Conservation (phyloP, 2,329 filamentous ascomycete species). For the Pseudocercospora eumusae region DNA sequence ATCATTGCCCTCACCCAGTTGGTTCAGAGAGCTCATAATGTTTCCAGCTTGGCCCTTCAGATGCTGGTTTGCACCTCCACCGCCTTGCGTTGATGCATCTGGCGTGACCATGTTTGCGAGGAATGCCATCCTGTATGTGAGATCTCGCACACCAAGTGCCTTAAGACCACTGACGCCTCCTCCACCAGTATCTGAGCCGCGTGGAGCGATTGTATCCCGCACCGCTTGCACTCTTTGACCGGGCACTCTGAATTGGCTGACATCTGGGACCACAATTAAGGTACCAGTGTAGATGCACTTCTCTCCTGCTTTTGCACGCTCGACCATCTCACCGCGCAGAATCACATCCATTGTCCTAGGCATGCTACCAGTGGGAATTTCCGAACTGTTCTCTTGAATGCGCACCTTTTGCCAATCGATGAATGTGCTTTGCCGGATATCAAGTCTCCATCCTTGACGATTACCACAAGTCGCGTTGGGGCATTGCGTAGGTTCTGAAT, state of each 20-base stretch:
- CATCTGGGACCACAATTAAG: slow-evolving; percentile 93
- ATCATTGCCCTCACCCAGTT: slow-evolving; percentile 66
- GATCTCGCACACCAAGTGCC: slow-evolving; percentile 86
- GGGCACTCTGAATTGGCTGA: slow-evolving; percentile 89
- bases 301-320: slow-evolving; percentile 94
- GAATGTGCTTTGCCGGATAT: slow-evolving; percentile 95
- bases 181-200: slow-evolving; percentile 74
- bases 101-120: slow-evolving; percentile 94
- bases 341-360: slow-evolving; percentile 97
- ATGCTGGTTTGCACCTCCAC: slow-evolving; percentile 66
- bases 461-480: slow-evolving; percentile 87
- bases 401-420: slow-evolving; percentile 99
- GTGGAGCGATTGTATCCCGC: slow-evolving; percentile 73
- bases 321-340: slow-evolving; percentile 92
- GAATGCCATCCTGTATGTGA: slow-evolving; percentile 96
- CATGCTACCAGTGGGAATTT: slow-evolving; percentile 98
- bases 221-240: slow-evolving; percentile 80
- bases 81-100: slow-evolving; percentile 72
- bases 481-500: slow-evolving; percentile 94
- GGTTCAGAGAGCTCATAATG: slow-evolving; percentile 80
- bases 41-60: slow-evolving; percentile 75
- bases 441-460: slow-evolving; percentile 89
- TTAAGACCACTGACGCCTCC: slow-evolving; percentile 86
- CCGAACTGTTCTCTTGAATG: slow-evolving; percentile 96
- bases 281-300: slow-evolving; percentile 98